These are phyloP conservation scores for Puccinellia tenuiflora DNA, from an alignment of 176 grass and related monocot species.

Conservation along the genomic window DNA sequence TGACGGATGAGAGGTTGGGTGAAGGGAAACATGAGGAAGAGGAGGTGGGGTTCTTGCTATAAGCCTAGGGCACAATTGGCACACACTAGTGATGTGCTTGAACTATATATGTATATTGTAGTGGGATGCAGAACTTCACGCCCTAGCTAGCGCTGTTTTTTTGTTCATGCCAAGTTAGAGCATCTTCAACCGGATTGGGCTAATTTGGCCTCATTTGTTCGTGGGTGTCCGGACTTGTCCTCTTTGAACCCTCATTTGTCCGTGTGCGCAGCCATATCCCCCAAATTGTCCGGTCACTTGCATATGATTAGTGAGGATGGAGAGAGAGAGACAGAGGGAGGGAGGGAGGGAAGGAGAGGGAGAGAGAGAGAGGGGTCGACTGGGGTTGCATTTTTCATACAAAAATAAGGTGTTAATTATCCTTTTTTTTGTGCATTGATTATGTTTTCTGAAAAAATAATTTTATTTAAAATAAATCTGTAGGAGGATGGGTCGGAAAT, in stretches of 20 bases:
- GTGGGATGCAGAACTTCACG: background rate
- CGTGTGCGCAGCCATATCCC: no score
- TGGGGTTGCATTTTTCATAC: background rate
- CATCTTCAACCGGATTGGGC: no score
- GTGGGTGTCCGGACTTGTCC: no score
- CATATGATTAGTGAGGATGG: no score
- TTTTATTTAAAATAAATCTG: background rate
- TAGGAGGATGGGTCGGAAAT: conserved; percentile 93
- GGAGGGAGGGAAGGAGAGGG: no score
- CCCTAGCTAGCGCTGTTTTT: background rate
- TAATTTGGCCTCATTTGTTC: no score
- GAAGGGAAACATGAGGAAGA: background rate
- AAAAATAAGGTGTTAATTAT: background rate
- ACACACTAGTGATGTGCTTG: background rate
- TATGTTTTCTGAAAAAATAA: background rate
- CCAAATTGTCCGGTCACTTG: no score
- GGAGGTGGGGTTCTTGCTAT: background rate
- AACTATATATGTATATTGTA: background rate
- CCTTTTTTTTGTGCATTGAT: background rate
- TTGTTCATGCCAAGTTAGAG: background rate
- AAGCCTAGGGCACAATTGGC: background rate
- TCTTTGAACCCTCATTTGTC: no score
- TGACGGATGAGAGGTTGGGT: background rate
- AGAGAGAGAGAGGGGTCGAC: no score
- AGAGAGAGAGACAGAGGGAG: no score